A percentile compares a stretch with the other conserved stretches of the same genome.
These are phyloP conservation scores for Gossypioides kirkii DNA, from an alignment of 345 rosid genomes.

Conservation along the genomic window DNA sequence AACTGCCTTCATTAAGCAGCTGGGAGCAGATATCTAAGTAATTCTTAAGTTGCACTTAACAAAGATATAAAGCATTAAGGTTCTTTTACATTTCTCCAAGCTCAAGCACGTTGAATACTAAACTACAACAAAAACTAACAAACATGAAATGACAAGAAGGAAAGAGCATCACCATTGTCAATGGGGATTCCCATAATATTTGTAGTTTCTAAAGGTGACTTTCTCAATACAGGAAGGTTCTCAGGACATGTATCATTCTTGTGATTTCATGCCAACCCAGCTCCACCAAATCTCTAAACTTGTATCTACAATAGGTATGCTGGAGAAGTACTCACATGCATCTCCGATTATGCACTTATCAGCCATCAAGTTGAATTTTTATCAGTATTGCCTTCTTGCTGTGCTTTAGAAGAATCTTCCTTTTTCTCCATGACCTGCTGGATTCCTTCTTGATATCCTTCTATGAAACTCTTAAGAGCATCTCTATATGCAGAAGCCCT, in stretches of 20 bases:
- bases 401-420: constrained; percentile 15
- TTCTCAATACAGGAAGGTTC: constrained; percentile 13
- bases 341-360: not conserved
- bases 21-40: too few species aligned
- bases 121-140: not conserved
- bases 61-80: too few species aligned
- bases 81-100: constrained; percentile 7
- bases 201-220: constrained; percentile 6
- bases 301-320: not conserved
- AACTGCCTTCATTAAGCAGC: not conserved
- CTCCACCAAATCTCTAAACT: constrained; percentile 6
- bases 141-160: not conserved
- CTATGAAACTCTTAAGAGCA: constrained; percentile 40
- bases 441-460: constrained; percentile 21
- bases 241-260: constrained; percentile 11
- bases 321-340: constrained; percentile 9
- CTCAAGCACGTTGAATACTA: not conserved
- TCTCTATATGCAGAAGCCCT: constrained; percentile 82
- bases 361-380: not conserved
- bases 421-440: constrained; percentile 18
- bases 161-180: constrained; percentile 1
- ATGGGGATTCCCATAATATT: not conserved
- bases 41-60: too few species aligned
- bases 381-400: constrained; percentile 10
- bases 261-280: constrained; percentile 12